A percentile compares a stretch with the other conserved stretches of the same genome.
phyloP scores from a whole-genome alignment of 164 flowering plant genomes.

The Liquidambar formosana region DNA sequence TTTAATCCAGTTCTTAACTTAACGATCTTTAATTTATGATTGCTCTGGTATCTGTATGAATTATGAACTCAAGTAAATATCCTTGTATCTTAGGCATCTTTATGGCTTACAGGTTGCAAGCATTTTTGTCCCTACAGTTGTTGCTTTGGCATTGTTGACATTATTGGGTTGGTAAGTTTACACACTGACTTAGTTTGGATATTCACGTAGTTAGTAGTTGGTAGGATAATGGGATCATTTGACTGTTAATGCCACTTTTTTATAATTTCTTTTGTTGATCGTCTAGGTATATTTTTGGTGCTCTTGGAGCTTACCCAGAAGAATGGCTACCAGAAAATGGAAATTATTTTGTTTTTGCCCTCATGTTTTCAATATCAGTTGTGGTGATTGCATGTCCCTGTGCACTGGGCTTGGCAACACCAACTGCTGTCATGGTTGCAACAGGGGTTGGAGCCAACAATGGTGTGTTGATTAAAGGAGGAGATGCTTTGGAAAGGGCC shows the following conservation, averaged over 20 bases:
- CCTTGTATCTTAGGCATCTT: constrained; percentile 7
- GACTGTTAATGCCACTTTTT: background rate
- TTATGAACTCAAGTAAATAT: background rate
- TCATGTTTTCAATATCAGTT: constrained; percentile 97
- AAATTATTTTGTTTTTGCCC: constrained; percentile 87
- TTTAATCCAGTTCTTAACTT: background rate
- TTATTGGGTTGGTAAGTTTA: constrained; percentile 80
- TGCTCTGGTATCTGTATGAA: background rate
- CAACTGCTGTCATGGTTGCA: constrained; percentile 99
- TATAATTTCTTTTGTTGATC: constrained; percentile 9
- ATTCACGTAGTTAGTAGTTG: background rate
- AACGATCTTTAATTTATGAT: background rate
- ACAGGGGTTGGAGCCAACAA: constrained; percentile 96
- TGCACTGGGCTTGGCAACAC: constrained; percentile 99
- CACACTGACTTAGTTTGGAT: background rate
- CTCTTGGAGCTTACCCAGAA: constrained; percentile 68
- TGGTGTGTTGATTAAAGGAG: constrained; percentile 97
- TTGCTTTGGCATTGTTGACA: constrained; percentile 68
- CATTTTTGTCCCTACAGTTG: constrained; percentile 91
- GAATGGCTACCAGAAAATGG: constrained; percentile 89
- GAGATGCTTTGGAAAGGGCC: constrained; percentile 96
- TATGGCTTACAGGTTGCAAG: constrained; percentile 74
- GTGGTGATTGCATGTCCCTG: constrained; percentile 99
- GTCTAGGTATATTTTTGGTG: constrained; percentile 73
- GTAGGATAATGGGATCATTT: background rate